These are phyloP conservation scores for Teratosphaeria destructans DNA, from an alignment of 2,329 filamentous ascomycete species.

Conservation along the genomic window DNA sequence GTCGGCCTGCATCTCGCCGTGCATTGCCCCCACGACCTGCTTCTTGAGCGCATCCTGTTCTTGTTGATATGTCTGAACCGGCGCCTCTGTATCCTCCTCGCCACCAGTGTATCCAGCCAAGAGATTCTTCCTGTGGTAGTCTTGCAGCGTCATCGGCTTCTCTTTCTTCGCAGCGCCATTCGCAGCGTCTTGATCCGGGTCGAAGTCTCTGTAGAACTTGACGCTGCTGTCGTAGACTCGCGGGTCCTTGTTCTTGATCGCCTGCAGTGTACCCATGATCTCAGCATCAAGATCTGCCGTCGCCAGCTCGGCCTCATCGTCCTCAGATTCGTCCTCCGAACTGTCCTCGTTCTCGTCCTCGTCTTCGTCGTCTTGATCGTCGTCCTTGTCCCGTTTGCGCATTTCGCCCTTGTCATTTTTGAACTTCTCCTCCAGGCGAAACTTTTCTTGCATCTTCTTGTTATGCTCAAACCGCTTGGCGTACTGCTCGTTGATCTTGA, in stretches of 20 bases:
- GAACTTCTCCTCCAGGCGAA: conserved; percentile 79
- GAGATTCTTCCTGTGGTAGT: conserved; percentile 90
- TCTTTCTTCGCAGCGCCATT: conserved; percentile 50
- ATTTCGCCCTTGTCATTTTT: conserved; percentile 32
- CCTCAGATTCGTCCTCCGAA: conserved; percentile 65
- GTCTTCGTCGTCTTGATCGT: conserved; percentile 36
- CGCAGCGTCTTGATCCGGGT: conserved; percentile 21
- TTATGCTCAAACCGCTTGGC: conserved; percentile 89
- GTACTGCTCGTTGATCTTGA: conserved; percentile 86
- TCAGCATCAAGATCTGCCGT: conserved; percentile 78
- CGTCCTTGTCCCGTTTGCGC: conserved; percentile 26
- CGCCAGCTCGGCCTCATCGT: conserved; percentile 78
- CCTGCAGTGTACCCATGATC: conserved; percentile 75
- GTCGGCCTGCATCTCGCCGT: conserved; percentile 48
- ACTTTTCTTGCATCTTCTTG: conserved; percentile 85
- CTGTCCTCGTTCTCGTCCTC: conserved; percentile 51
- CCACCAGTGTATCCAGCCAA: conserved; percentile 57
- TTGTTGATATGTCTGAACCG: conserved; percentile 66
- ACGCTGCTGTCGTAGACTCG: conserved; percentile 72
- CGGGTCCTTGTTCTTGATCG: conserved; percentile 84
- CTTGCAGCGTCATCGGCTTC: conserved; percentile 73
- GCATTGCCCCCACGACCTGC: conserved; percentile 69
- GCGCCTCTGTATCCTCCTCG: conserved; percentile 39
- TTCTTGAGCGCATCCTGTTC: conserved; percentile 79
- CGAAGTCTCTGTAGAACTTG: conserved; percentile 64